Percentiles rank a stretch among this genome's conserved stretches.
Evolutionary conservation across 148 eudicot genomes (phyloP).

Genomic region (Hydrangea macrophylla): DNA sequence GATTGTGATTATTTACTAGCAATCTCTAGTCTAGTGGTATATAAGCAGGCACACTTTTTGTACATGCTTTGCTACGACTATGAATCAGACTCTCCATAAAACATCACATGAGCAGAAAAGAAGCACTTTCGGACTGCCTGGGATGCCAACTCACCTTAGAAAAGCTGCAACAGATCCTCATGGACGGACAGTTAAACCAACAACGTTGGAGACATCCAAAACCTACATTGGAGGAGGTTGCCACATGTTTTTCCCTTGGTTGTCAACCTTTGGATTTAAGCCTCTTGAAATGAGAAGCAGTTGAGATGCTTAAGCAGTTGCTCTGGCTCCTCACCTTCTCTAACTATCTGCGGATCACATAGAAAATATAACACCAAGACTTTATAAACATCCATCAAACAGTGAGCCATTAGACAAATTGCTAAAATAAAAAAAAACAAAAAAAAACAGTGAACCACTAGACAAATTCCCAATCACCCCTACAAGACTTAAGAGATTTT

Average conservation of each 20-base stretch:
- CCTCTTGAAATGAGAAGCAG: constrained; percentile 6
- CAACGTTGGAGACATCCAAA: background rate
- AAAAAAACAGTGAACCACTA: too few species aligned
- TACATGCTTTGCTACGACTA: constrained; percentile 7
- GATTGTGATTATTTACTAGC: constrained; percentile 14
- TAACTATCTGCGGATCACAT: constrained; percentile 13
- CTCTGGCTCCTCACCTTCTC: constrained; percentile 23
- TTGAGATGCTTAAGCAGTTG: constrained; percentile 11
- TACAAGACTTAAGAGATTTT: too few species aligned
- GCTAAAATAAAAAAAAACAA: too few species aligned
- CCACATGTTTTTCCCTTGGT: background rate
- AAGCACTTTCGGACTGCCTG: constrained; percentile 9
- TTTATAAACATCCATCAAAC: background rate
- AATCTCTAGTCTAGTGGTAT: constrained; percentile 16
- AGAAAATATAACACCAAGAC: background rate
- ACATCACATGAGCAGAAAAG: constrained; percentile 24
- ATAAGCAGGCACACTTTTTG: constrained; percentile 9
- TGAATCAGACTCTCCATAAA: background rate
- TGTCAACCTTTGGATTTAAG: background rate
- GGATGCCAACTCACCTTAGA: constrained; percentile 16
- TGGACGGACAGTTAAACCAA: background rate
- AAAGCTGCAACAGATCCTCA: constrained; percentile 4
- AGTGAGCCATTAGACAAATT: too few species aligned
- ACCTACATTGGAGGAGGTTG: background rate
- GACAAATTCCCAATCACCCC: too few species aligned